phyloP scores from a whole-genome alignment of 768 basidiomycete genomes.

The Boletus fagicola region DNA sequence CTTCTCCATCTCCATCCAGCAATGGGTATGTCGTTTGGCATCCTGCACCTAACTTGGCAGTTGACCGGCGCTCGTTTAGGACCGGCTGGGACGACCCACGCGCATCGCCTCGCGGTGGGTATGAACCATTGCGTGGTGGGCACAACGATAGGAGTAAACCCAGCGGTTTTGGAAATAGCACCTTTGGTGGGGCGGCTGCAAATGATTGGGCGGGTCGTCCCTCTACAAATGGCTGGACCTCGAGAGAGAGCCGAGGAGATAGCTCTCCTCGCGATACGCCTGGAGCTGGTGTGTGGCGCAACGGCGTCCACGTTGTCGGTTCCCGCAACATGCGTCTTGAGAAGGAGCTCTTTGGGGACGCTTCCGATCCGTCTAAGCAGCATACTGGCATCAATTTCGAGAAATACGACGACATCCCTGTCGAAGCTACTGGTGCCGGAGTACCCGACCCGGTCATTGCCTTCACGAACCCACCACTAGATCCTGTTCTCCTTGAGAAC shows the following conservation, averaged over 20 bases:
- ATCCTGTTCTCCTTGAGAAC: conserved; percentile 93
- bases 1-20: conserved; percentile 30
- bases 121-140: conserved; percentile 42
- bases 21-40: conserved; percentile 50
- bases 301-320: conserved; percentile 85
- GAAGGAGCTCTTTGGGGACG: conserved; percentile 94
- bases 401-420: conserved; percentile 99
- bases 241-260: conserved; percentile 32
- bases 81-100: conserved; percentile 77
- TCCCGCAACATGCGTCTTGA: conserved; percentile 83
- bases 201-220: conserved; percentile 44
- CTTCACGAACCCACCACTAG: conserved; percentile 87
- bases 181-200: conserved; percentile 26
- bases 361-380: conserved; percentile 80
- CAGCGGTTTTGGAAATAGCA: conserved; percentile 42
- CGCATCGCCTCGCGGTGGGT: conserved; percentile 58
- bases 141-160: conserved; percentile 36
- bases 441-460: conserved; percentile 93
- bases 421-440: conserved; percentile 94
- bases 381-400: conserved; percentile 99
- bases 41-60: conserved; percentile 15
- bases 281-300: conserved; percentile 73
- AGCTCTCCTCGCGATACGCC: conserved; percentile 50
- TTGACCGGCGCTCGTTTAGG: conserved; percentile 36
- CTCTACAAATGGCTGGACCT: conserved; percentile 40